Evolutionary conservation across 805 yeast species (phyloP).

Genomic region (Scheffersomyces coipomensis): DNA sequence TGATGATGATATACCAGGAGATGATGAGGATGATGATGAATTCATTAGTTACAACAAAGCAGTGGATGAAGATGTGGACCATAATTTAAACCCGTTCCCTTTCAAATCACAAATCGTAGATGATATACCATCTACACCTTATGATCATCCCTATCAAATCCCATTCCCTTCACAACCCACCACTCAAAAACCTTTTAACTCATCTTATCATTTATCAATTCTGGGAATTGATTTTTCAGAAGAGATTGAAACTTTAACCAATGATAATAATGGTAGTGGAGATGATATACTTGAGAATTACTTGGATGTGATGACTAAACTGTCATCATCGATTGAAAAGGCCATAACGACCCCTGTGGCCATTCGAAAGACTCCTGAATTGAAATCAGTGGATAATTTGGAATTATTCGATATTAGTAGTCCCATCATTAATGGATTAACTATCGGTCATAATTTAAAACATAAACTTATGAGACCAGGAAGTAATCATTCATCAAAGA

Average conservation of each 20-base stretch:
- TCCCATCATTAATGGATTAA: slow-evolving; percentile 34
- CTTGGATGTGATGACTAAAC: slow-evolving; percentile 19
- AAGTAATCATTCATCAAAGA: no score
- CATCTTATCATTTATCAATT: slow-evolving; percentile 28
- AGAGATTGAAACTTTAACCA: slow-evolving; percentile 9
- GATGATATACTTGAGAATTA: slow-evolving; percentile 38
- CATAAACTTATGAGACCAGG: slow-evolving; percentile 11
- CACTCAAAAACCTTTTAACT: slow-evolving; percentile 12
- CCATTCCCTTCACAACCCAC: no score
- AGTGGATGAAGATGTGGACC: slow-evolving; percentile 1
- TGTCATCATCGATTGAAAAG: slow-evolving; percentile 13
- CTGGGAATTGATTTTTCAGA: slow-evolving; percentile 12
- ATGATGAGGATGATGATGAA: slow-evolving; percentile 3
- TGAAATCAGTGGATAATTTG: slow-evolving; percentile 9
- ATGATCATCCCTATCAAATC: no score
- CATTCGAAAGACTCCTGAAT: slow-evolving; percentile 7
- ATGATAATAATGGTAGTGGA: slow-evolving; percentile 11
- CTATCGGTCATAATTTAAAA: slow-evolving; percentile 24
- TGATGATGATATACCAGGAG: neutral
- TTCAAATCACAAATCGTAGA: no score
- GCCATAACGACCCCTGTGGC: neutral
- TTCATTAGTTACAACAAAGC: neutral
- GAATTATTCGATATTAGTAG: slow-evolving; percentile 25
- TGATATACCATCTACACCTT: no score
- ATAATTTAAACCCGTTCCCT: no score